phyloP scores from a whole-genome alignment of 1,284 basidiomycete genomes.

The Mycosarcoma mackinlayi region DNA sequence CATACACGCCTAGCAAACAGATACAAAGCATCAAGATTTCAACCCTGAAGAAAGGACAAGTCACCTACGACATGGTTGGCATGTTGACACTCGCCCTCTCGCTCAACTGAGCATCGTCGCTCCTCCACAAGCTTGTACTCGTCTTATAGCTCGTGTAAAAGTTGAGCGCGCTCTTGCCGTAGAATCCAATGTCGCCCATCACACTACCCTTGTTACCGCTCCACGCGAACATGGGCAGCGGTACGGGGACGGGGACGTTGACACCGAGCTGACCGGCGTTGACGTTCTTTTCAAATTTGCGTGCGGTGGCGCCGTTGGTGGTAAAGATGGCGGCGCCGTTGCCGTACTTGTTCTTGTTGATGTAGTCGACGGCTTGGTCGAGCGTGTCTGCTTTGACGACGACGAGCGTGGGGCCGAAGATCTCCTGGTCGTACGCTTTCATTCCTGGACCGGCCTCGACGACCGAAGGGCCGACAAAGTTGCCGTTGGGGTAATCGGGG shows the following conservation, averaged over 20 bases:
- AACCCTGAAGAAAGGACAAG: too few relatives aligned
- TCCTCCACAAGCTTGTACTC: constrained; percentile 50
- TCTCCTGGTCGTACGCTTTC: constrained; percentile 84
- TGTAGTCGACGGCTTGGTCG: constrained; percentile 80
- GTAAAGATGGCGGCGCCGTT: constrained; percentile 98
- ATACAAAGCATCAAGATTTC: constrained; percentile 4
- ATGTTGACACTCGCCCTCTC: constrained; percentile 58
- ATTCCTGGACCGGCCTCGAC: constrained; percentile 84
- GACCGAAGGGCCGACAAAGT: constrained; percentile 94
- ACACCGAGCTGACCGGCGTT: constrained; percentile 85
- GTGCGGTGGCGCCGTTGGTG: constrained; percentile 92
- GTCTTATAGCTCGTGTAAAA: constrained; percentile 64
- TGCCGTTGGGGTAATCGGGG: constrained; percentile 84
- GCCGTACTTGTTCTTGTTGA: constrained; percentile 69
- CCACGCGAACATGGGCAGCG: constrained; percentile 91
- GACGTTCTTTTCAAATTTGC: constrained; percentile 88
- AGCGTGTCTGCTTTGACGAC: constrained; percentile 84
- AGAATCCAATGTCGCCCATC: constrained; percentile 73
- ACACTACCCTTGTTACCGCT: constrained; percentile 89
- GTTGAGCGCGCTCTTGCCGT: constrained; percentile 58
- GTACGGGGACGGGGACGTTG: constrained; percentile 86
- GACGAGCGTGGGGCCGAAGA: constrained; percentile 91
- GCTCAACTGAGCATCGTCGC: constrained; percentile 49
- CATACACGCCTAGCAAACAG: background rate
- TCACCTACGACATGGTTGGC: constrained; percentile 57